A percentile compares a stretch with the other conserved stretches of the same genome.
These are phyloP conservation scores for Ceratobasidium sp. DNA, from an alignment of 1,284 basidiomycete species.

Conservation along the genomic window DNA sequence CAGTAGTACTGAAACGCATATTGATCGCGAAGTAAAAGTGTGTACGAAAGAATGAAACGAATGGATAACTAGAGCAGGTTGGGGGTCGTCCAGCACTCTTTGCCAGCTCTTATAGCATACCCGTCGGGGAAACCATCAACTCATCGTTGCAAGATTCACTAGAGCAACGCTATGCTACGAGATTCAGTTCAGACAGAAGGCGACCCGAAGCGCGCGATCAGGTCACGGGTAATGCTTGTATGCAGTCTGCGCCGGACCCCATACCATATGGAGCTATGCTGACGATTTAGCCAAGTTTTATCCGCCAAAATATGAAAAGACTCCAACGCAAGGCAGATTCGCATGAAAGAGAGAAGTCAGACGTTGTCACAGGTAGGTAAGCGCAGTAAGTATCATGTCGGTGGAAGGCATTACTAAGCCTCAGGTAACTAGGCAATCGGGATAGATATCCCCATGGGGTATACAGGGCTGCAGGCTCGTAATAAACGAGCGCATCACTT, in stretches of 20 bases:
- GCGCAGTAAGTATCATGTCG: no score
- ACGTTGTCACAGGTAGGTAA: no score
- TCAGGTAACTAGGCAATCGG: no score
- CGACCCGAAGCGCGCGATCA: neutral
- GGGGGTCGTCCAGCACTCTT: neutral
- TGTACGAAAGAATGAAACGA: neutral
- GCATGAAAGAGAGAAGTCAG: no score
- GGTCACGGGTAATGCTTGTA: neutral
- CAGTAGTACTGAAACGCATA: constrained; percentile 10
- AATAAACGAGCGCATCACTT: no score
- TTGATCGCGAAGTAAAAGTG: neutral
- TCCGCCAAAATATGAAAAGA: no score
- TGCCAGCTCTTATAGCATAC: neutral
- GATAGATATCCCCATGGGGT: no score
- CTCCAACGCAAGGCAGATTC: no score
- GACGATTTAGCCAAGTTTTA: neutral
- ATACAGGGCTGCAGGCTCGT: no score
- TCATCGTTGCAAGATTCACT: neutral
- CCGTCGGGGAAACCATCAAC: neutral
- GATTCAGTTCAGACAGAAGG: neutral
- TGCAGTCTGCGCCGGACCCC: neutral
- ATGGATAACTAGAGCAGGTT: neutral
- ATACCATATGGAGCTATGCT: neutral
- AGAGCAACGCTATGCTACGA: neutral
- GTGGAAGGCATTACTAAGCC: no score